Conservation (phyloP, 495 filamentous ascomycete species). For the Neurospora pannonica region DNA sequence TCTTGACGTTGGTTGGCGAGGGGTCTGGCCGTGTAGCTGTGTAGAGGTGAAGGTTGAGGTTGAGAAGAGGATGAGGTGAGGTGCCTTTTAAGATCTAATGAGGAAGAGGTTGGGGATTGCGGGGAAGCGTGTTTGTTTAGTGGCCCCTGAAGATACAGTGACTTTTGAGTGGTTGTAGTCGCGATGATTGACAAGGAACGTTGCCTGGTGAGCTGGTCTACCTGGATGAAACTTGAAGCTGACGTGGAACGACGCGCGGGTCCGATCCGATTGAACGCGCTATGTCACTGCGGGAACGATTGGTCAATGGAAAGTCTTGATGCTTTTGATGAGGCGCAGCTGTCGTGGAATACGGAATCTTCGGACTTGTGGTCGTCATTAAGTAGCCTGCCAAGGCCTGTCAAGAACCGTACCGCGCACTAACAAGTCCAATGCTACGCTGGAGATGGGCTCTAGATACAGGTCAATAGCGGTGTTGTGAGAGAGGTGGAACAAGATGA, state of each 20-base stretch:
- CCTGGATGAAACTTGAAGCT: not conserved
- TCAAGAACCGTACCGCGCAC: not conserved
- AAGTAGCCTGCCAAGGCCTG: not conserved
- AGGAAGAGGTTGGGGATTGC: not conserved
- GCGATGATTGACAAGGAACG: not conserved
- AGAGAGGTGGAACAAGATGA: not conserved
- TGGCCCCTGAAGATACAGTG: not conserved
- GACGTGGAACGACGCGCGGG: not conserved
- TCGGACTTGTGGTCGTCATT: no score
- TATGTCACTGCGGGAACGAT: not conserved
- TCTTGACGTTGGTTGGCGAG: not conserved
- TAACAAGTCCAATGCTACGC: not conserved
- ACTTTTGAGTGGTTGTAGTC: not conserved
- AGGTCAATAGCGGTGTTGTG: not conserved
- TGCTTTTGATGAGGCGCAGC: not conserved
- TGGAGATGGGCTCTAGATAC: not conserved
- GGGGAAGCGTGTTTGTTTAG: not conserved
- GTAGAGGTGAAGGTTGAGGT: not conserved
- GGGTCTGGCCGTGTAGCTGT: not conserved
- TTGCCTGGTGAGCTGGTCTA: no score
- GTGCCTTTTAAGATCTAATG: not conserved
- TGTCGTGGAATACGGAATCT: not conserved
- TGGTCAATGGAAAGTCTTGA: not conserved
- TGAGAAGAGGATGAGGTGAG: not conserved
- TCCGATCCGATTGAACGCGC: not conserved